These are phyloP conservation scores for Cyathus striatus DNA, from an alignment of 768 basidiomycete species.

Conservation along the genomic window DNA sequence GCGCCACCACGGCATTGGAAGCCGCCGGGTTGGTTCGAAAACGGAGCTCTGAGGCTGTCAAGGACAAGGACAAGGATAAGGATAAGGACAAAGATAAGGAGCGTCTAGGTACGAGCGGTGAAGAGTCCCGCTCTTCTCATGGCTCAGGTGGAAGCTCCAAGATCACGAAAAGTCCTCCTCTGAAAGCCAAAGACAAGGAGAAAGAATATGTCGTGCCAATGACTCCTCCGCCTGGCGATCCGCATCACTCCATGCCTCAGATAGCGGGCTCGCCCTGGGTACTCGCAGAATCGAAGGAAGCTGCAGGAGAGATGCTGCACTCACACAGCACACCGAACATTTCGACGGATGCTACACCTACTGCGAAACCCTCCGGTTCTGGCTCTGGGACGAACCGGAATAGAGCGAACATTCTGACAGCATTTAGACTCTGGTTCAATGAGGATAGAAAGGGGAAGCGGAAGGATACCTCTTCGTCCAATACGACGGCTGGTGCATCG, in stretches of 20 bases:
- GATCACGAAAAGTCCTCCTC: conserved; percentile 65
- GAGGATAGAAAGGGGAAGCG: conserved; percentile 88
- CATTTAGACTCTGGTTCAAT: conserved; percentile 90
- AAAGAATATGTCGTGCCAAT: conserved; percentile 32
- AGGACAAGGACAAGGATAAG: conserved; percentile 28
- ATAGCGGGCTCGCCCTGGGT: conserved; percentile 71
- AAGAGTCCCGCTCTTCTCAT: conserved; percentile 63
- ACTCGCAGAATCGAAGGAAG: conserved; percentile 40
- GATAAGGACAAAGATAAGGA: conserved; percentile 41
- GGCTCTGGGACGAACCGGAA: conserved; percentile 41
- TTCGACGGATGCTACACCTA: conserved; percentile 12
- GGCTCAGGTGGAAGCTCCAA: conserved; percentile 54
- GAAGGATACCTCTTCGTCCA: conserved; percentile 55
- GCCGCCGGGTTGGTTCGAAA: conserved; percentile 81
- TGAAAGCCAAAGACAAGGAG: conserved; percentile 42
- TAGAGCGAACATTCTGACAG: conserved; percentile 75
- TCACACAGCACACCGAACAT: conserved; percentile 41
- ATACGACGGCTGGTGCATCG: conserved; percentile 16
- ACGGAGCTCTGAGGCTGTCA: conserved; percentile 72
- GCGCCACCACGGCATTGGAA: conserved; percentile 87
- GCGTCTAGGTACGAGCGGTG: conserved; percentile 34
- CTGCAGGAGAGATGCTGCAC: conserved; percentile 34
- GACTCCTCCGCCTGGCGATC: conserved; percentile 46
- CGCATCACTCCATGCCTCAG: conserved; percentile 28
- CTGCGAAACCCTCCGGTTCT: conserved; percentile 11